Conservation (phyloP, 768 basidiomycete genomes). For the Mycena olivaceomarginata region DNA sequence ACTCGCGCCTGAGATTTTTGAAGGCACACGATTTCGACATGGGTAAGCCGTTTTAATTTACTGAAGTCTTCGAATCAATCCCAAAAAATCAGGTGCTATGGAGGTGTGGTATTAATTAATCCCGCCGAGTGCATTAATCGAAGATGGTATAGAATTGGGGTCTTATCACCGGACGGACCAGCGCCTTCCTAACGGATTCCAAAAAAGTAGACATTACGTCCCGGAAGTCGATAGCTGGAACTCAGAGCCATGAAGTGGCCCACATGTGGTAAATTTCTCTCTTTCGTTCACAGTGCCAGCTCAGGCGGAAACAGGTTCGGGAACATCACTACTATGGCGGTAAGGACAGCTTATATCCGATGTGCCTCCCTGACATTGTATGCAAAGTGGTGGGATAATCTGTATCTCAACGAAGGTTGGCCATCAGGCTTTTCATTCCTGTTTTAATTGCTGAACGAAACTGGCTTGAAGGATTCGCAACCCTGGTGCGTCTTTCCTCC, state of each 20-base stretch:
- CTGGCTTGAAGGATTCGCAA: slow-evolving; percentile 79
- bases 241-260: slow-evolving; percentile 91
- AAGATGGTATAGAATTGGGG: slow-evolving; percentile 80
- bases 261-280: slow-evolving; percentile 79
- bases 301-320: slow-evolving; percentile 81
- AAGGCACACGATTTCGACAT: slow-evolving; percentile 92
- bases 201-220: slow-evolving; percentile 82
- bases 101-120: slow-evolving; percentile 60
- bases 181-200: slow-evolving; percentile 85
- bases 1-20: slow-evolving; percentile 53
- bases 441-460: not conserved
- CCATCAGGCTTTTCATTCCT: not conserved
- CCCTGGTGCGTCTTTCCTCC: slow-evolving; percentile 69
- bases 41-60: slow-evolving; percentile 59
- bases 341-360: not conserved
- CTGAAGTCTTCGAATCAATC: slow-evolving; percentile 8
- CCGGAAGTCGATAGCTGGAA: slow-evolving; percentile 84
- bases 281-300: not conserved
- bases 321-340: slow-evolving; percentile 88
- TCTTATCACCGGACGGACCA: slow-evolving; percentile 93
- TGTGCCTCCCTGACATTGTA: not conserved
- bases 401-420: slow-evolving; percentile 87
- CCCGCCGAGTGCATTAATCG: not conserved
- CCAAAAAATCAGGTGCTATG: slow-evolving; percentile 76
- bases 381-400: slow-evolving; percentile 90